Evolutionary conservation across 73 alveolate species (phyloP), one percentile per base, ranked within the genome.

Genomic region (Uronychia setigera): DNA sequence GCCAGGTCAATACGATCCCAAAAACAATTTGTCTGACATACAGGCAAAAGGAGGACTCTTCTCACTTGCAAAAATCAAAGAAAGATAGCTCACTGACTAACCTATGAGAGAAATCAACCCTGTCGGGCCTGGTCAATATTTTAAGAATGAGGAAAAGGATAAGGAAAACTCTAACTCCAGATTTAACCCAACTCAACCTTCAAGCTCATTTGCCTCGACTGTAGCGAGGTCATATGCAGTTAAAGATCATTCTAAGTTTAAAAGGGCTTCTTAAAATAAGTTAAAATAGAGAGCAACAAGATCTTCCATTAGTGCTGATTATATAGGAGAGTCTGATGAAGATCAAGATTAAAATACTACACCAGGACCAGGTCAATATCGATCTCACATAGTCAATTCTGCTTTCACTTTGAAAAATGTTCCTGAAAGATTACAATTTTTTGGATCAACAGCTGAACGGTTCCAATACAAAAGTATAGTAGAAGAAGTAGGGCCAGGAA

Each of bases 281-380:
- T 46, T 46, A 46, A 46, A 46, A 46, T 19, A 46, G 74, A 76
- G 28, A 29, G 29, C n/a, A 25, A 31, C 46, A 58, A 80, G 86
- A 57, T 31, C 46, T 77, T 19, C 83, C 78, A 82, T 35, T 32
- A 82, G 58, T 31, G 81, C 83, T 28, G 34, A 78, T 76, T 60
- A 83, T 67, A 87, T 35, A 29, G 92, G 82, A 1, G 57, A 78
- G 60, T 33, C 80, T 27, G 85, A 74, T 0, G 79, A 58, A 28
- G 87, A 78, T 33, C 89, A 80, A 26, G 94, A 88, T 33, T 91
- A 90, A 11, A 88, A 74, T 35, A 33, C 32, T 25, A 82, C 87
- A 0, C 97, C 95, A 9, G 97, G 97, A 19, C 97, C 97, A 35
- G 97, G 97, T 5, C 26, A 80, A 26, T 92, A 92, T 77, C 32